These are phyloP conservation scores for Brassica hybrid DNA, from an alignment of 441 rosid genomes.

Conservation along the genomic window DNA sequence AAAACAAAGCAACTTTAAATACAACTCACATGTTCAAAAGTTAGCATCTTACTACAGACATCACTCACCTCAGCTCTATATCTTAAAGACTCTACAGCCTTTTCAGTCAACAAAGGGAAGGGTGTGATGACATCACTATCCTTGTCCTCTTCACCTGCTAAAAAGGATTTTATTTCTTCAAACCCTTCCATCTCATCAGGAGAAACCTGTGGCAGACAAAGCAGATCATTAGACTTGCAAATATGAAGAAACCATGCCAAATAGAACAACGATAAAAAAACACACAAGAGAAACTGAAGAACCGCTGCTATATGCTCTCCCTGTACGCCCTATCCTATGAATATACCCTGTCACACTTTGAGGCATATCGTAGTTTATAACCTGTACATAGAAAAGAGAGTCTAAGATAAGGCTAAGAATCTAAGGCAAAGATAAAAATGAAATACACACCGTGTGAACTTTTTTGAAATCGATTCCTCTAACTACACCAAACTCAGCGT, in stretches of 20 bases:
- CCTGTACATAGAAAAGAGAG: conserved; percentile 51
- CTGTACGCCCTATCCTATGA: conserved; percentile 97
- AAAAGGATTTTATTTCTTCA: conserved; percentile 72
- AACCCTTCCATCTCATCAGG: conserved; percentile 81
- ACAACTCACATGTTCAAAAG: not conserved
- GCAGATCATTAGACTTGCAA: conserved; percentile 31
- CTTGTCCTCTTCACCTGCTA: conserved; percentile 65
- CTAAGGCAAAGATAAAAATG: not conserved
- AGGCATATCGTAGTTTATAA: conserved; percentile 91
- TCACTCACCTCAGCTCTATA: conserved; percentile 88
- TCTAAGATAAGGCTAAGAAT: conserved; percentile 6
- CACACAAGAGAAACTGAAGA: conserved; percentile 84
- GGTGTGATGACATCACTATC: conserved; percentile 58
- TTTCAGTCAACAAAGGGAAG: conserved; percentile 76
- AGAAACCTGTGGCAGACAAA: conserved; percentile 62
- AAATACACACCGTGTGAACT: conserved; percentile 67
- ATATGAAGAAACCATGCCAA: not conserved
- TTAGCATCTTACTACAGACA: conserved; percentile 1
- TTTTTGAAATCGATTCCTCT: conserved; percentile 97
- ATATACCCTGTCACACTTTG: conserved; percentile 72
- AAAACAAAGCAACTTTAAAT: conserved; percentile 28
- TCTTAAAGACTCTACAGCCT: conserved; percentile 90
- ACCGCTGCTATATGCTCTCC: conserved; percentile 86
- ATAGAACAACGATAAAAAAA: conserved; percentile 16
- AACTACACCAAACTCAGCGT: conserved; percentile 93